These are phyloP conservation scores for Rhizopogon salebrosus DNA, from an alignment of 768 basidiomycete species.

Conservation along the genomic window DNA sequence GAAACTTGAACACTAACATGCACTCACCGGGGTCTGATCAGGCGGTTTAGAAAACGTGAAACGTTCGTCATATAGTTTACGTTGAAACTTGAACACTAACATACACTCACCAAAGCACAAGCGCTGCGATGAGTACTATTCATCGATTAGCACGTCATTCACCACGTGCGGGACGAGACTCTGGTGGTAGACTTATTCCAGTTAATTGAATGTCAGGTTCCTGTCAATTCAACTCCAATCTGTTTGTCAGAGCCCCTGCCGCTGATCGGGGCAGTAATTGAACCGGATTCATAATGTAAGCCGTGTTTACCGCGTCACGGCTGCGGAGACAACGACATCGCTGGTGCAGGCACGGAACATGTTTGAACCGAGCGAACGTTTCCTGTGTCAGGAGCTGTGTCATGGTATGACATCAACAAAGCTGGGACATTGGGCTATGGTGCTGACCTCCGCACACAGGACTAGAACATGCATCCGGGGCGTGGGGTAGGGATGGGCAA, in stretches of 20 bases:
- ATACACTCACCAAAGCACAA: neutral
- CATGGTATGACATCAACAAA: neutral
- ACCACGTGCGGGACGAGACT: neutral
- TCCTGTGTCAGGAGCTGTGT: slow-evolving; percentile 1
- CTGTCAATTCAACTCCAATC: neutral
- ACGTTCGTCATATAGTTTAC: neutral
- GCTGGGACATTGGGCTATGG: neutral
- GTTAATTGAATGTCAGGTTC: neutral
- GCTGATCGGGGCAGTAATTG: neutral
- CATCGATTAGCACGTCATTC: neutral
- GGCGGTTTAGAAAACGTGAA: neutral
- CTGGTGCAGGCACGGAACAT: slow-evolving; percentile 1
- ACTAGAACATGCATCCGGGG: neutral
- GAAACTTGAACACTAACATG: neutral
- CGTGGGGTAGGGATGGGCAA: neutral
- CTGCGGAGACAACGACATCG: neutral
- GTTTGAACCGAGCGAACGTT: neutral
- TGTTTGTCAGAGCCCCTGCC: neutral
- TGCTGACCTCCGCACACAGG: neutral
- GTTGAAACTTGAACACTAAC: neutral
- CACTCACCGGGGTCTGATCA: neutral
- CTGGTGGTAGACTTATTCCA: neutral
- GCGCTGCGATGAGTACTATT: neutral
- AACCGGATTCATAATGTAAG: neutral
- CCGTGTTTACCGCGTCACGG: neutral